These are phyloP conservation scores for Pythium grandisporangium DNA, from an alignment of 352 stramenopile genomes.

Conservation along the genomic window DNA sequence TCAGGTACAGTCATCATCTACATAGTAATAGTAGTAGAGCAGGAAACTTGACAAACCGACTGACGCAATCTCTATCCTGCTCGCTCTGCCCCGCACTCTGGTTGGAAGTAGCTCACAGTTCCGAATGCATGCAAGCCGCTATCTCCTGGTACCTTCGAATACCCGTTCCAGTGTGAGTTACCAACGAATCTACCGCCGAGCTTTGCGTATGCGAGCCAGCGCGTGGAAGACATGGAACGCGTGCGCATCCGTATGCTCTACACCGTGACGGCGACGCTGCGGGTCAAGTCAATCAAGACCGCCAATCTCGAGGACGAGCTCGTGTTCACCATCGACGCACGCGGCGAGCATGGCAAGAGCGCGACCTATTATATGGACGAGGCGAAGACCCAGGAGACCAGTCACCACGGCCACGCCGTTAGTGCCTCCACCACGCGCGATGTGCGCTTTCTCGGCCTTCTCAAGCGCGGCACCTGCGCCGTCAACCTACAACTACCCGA, in stretches of 20 bases:
- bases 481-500: background rate
- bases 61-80: no score
- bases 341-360: no score
- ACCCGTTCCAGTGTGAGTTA: slow-evolving; percentile 1
- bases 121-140: no score
- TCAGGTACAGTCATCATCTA: no score
- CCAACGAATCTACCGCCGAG: background rate
- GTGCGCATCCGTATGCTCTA: slow-evolving; percentile 3
- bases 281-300: background rate
- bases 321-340: background rate
- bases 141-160: background rate
- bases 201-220: background rate
- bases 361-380: no score
- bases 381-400: no score
- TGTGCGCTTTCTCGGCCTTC: background rate
- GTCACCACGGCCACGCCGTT: no score
- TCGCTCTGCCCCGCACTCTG: no score
- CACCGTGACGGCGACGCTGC: background rate
- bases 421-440: background rate
- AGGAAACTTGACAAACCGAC: no score
- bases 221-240: background rate
- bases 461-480: slow-evolving; percentile 1
- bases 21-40: no score
- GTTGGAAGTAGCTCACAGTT: no score
- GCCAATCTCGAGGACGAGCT: background rate